These are phyloP conservation scores for Umbelopsis isabellina DNA, from an alignment of 192 early-diverging fungal genomes.

Conservation along the genomic window DNA sequence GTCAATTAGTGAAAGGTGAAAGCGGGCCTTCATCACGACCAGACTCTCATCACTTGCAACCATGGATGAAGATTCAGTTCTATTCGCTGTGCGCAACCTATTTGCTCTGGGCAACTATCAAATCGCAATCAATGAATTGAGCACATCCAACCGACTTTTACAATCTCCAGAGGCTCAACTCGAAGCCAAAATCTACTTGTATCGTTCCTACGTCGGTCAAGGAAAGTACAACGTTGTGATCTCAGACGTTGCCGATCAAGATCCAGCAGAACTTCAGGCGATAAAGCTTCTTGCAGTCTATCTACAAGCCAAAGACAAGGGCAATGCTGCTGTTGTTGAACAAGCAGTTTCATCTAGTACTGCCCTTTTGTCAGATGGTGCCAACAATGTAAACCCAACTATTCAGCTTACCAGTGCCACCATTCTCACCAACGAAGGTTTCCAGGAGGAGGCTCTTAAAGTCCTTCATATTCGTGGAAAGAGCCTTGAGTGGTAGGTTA, in stretches of 20 bases:
- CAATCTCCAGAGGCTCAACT: constrained; percentile 44
- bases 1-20: not conserved
- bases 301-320: constrained; percentile 52
- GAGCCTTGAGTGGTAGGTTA: constrained; percentile 80
- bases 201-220: constrained; percentile 83
- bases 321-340: constrained; percentile 42
- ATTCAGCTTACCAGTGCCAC: constrained; percentile 71
- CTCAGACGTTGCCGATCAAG: constrained; percentile 59
- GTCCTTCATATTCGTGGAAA: constrained; percentile 68
- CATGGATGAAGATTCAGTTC: constrained; percentile 57
- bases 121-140: constrained; percentile 69
- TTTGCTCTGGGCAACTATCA: constrained; percentile 76
- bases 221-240: constrained; percentile 71
- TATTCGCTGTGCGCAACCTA: constrained; percentile 73
- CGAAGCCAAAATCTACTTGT: constrained; percentile 70
- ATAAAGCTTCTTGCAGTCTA: constrained; percentile 68
- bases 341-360: constrained; percentile 52
- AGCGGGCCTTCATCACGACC: constrained; percentile 8
- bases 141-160: constrained; percentile 36
- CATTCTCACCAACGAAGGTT: constrained; percentile 57
- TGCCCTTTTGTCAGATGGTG: constrained; percentile 51
- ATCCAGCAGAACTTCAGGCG: constrained; percentile 64
- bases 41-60: constrained; percentile 17
- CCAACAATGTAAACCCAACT: constrained; percentile 53
- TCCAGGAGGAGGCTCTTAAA: constrained; percentile 73